Conservation (phyloP, 345 rosid species). For the Brassica rapa region DNA sequence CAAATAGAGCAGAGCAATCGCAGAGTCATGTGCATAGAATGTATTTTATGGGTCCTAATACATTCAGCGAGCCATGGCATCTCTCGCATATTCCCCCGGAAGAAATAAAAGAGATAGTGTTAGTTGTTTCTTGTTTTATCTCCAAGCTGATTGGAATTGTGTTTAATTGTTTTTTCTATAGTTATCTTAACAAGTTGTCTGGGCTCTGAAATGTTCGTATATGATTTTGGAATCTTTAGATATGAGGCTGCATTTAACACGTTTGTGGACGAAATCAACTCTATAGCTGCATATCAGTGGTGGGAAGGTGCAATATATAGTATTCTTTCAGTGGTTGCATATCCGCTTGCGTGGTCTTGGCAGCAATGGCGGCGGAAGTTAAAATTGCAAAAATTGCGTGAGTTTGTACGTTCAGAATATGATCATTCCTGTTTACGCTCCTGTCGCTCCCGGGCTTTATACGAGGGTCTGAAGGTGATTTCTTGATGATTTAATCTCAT, state of each 20-base stretch:
- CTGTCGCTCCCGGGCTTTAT: slow-evolving; percentile 97
- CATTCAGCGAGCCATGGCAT: slow-evolving; percentile 97
- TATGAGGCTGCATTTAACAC: slow-evolving; percentile 93
- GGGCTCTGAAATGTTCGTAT: slow-evolving; percentile 24
- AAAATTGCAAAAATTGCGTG: slow-evolving; percentile 85
- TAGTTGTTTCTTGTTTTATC: slow-evolving; percentile 38
- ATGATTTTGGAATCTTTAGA: slow-evolving; percentile 50
- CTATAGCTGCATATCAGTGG: slow-evolving; percentile 96
- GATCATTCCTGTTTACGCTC: slow-evolving; percentile 98
- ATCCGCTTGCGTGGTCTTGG: slow-evolving; percentile 99
- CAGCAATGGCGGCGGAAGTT: slow-evolving; percentile 91
- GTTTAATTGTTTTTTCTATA: slow-evolving; percentile 24
- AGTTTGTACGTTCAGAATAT: slow-evolving; percentile 97
- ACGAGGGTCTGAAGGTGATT: slow-evolving; percentile 97
- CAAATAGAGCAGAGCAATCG: slow-evolving; percentile 96
- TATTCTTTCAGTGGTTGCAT: slow-evolving; percentile 75
- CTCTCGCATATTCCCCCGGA: slow-evolving; percentile 95
- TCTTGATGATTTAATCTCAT: slow-evolving; percentile 19
- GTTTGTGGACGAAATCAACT: slow-evolving; percentile 96
- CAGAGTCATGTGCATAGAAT: slow-evolving; percentile 95
- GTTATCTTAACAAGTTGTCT: neutral
- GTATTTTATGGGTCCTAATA: slow-evolving; percentile 97
- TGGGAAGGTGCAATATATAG: slow-evolving; percentile 97
- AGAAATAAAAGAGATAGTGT: slow-evolving; percentile 96
- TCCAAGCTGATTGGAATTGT: slow-evolving; percentile 25